Evolutionary conservation across 2,329 filamentous ascomycete species (phyloP), one percentile per base, ranked within the genome.

Genomic region (Leptographium flavum): DNA sequence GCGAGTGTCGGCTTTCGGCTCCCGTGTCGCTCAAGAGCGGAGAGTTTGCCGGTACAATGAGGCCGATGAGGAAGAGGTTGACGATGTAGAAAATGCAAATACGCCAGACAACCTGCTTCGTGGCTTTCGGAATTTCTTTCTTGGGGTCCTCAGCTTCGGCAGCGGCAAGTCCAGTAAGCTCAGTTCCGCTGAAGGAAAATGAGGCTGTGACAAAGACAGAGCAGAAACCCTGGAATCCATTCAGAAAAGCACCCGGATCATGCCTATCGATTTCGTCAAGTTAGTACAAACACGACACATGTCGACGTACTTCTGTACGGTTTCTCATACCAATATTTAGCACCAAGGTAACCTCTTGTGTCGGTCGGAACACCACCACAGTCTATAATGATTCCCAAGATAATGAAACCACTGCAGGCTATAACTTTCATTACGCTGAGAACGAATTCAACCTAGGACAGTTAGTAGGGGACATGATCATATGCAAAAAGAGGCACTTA

Each of bases 401-500:
- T 68, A 56, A 82, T 81, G 57, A 82, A 81, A 4, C 76, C 78
- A 13, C 71, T 61, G 53, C 72, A 70, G 39, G 76, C 73, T 13
- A 62, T 54, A 50, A 80, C 66, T 57, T 80, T 80, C 56, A 79
- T 66, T 45, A 71, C 61, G 50, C 66, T 67, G 21, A 79, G 67
- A 19, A 72, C 49, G 50, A 78, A 79, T 53, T 80, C 76, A 49
- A 77, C 39, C 23, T 33, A 33, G 15, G 3, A 33, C 14, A n/a
- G 31, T 33, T 15, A 33, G 35, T 21, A 27, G 21, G 13, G 37
- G 10, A 7, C 13, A 10, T 15, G 4, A 9, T 27, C 6, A 23
- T 27, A 14, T 10, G 9, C 6, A 7, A 28, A n/a, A 10, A 8
- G 21, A 4, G 23, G 3, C 37, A 39, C 22, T 5, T 38, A 13